These are phyloP conservation scores for Starmerella stellata DNA, from an alignment of 805 yeast genomes.

Conservation along the genomic window DNA sequence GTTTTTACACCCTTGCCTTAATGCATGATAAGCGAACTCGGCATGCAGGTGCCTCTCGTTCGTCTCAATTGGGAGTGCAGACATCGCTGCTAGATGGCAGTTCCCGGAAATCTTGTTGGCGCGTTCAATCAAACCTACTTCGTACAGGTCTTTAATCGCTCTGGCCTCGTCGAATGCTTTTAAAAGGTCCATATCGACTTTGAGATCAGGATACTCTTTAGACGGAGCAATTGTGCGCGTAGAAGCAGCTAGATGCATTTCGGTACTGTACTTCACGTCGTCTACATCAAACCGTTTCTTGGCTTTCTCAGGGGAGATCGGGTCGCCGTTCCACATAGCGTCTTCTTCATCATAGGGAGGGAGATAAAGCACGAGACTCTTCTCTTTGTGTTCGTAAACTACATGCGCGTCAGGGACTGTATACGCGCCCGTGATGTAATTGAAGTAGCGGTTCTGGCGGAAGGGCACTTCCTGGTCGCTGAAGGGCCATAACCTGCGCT, in stretches of 20 bases:
- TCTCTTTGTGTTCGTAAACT: slow-evolving; percentile 35
- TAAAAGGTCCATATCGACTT: slow-evolving; percentile 16
- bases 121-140: slow-evolving; percentile 52
- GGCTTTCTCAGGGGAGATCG: slow-evolving; percentile 52
- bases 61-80: slow-evolving; percentile 67
- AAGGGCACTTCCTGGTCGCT: slow-evolving; percentile 63
- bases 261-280: slow-evolving; percentile 46
- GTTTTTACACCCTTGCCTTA: slow-evolving; percentile 80
- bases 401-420: slow-evolving; percentile 62
- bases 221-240: slow-evolving; percentile 17
- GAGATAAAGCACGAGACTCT: slow-evolving; percentile 50
- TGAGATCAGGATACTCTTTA: slow-evolving; percentile 9
- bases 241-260: slow-evolving; percentile 25
- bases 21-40: slow-evolving; percentile 80
- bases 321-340: slow-evolving; percentile 92
- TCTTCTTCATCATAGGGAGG: slow-evolving; percentile 78
- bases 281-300: slow-evolving; percentile 56
- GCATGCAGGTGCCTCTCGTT: slow-evolving; percentile 91
- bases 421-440: slow-evolving; percentile 58
- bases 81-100: slow-evolving; percentile 81
- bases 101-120: slow-evolving; percentile 77
- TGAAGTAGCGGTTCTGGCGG: slow-evolving; percentile 83
- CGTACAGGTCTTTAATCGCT: slow-evolving; percentile 66
- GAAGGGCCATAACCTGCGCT: slow-evolving; percentile 40
- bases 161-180: slow-evolving; percentile 78